Conservation (phyloP, 768 basidiomycete genomes). For the Xerocomus potaroensis region DNA sequence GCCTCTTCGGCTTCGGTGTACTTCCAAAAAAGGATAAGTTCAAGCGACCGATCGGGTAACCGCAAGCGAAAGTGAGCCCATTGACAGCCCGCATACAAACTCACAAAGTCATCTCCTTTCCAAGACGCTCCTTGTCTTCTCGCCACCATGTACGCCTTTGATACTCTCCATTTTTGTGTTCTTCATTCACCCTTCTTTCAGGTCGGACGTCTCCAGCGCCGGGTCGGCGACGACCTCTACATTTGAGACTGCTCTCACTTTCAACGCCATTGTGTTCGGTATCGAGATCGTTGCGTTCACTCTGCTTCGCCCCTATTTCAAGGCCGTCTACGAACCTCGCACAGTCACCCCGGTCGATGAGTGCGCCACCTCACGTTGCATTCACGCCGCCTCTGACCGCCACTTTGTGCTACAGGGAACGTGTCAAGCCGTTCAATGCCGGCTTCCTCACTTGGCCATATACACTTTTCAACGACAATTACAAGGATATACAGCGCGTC, state of each 20-base stretch:
- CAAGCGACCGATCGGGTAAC: constrained; percentile 7
- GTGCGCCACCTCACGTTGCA: constrained; percentile 27
- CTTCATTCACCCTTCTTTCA: constrained; percentile 10
- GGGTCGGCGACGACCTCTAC: constrained; percentile 65
- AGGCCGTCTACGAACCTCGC: constrained; percentile 83
- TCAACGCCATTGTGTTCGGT: constrained; percentile 73
- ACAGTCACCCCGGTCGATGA: constrained; percentile 54
- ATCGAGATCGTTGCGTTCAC: constrained; percentile 74
- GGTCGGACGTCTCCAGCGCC: constrained; percentile 41
- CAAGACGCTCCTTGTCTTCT: constrained; percentile 11
- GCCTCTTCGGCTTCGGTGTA: too few species aligned
- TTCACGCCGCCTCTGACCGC: neutral
- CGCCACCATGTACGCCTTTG: constrained; percentile 19
- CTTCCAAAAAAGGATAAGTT: constrained; percentile 10
- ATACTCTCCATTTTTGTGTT: neutral
- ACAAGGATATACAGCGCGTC: constrained; percentile 52
- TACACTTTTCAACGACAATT: constrained; percentile 58
- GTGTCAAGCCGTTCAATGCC: constrained; percentile 47
- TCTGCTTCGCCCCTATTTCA: constrained; percentile 80
- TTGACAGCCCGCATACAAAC: neutral
- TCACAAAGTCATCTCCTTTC: constrained; percentile 8
- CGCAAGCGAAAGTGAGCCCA: constrained; percentile 2
- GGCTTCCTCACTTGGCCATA: constrained; percentile 62
- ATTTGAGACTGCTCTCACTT: constrained; percentile 80
- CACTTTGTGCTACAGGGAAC: constrained; percentile 42